Evolutionary conservation across 306 rosid genomes (phyloP).

Genomic region (Alnus glutinosa): DNA sequence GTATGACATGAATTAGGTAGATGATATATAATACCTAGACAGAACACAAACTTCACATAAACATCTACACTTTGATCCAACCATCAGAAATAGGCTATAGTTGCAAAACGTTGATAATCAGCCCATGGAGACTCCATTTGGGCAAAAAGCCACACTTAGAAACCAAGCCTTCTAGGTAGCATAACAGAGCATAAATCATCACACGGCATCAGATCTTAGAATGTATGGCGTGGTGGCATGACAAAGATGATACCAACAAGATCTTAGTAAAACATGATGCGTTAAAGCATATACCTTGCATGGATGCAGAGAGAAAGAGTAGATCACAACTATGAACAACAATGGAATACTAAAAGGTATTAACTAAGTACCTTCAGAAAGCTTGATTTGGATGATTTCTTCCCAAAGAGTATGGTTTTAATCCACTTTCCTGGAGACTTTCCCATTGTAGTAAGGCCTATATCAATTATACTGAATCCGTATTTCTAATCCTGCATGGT

Average conservation of each 20-base stretch:
- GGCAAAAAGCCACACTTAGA: background rate
- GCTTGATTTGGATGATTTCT: constrained; percentile 73
- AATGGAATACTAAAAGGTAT: background rate
- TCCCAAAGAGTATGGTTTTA: constrained; percentile 81
- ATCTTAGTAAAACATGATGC: background rate
- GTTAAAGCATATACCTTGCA: background rate
- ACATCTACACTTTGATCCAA: background rate
- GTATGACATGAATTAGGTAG: background rate
- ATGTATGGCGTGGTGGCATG: background rate
- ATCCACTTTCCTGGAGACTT: constrained; percentile 99
- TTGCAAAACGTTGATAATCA: background rate
- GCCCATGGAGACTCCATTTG: background rate
- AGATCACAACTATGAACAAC: constrained; percentile 4
- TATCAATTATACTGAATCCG: background rate
- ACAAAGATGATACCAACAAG: background rate
- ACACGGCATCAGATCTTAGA: background rate
- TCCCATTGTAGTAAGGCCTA: constrained; percentile 56
- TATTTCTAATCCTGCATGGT: background rate
- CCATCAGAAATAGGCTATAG: background rate
- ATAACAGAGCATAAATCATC: background rate
- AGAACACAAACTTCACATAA: background rate
- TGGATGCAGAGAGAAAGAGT: constrained; percentile 27
- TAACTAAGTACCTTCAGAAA: constrained; percentile 23
- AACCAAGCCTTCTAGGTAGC: background rate
- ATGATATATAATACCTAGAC: background rate